These are phyloP conservation scores for Rhododendron williamsianum DNA, from an alignment of 148 eudicot species.

Conservation along the genomic window DNA sequence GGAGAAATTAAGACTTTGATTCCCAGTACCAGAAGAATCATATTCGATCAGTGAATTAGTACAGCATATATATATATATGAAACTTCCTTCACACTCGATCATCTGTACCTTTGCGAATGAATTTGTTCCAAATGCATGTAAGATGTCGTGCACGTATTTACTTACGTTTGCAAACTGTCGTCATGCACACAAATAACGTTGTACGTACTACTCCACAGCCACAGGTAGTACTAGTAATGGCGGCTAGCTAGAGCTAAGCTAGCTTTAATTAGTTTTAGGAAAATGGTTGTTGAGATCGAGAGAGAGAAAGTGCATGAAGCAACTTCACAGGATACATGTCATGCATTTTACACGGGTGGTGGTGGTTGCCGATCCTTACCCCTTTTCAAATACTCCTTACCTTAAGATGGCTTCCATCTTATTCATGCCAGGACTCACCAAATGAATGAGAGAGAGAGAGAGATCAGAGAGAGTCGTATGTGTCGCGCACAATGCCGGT, in stretches of 20 bases:
- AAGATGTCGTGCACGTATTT: background rate
- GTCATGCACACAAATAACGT: background rate
- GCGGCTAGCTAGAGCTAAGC: background rate
- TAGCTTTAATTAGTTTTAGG: background rate
- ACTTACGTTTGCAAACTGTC: background rate
- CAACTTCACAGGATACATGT: constrained; percentile 2
- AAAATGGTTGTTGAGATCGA: background rate
- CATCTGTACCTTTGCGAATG: background rate
- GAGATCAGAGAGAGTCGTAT: no score
- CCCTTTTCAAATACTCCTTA: background rate
- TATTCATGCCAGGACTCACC: background rate
- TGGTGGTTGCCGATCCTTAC: background rate
- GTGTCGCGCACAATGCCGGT: no score
- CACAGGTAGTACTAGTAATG: background rate
- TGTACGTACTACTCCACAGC: background rate
- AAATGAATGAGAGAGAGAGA: background rate
- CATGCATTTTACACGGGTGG: background rate
- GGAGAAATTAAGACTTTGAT: background rate
- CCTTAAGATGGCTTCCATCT: background rate
- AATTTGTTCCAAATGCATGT: background rate
- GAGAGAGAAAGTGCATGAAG: background rate
- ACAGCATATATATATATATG: background rate
- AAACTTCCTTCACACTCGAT: background rate
- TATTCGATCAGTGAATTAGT: background rate
- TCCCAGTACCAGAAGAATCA: background rate